Conservation (phyloP, 2,329 filamentous ascomycete species). For the Colletotrichum orbiculare region DNA sequence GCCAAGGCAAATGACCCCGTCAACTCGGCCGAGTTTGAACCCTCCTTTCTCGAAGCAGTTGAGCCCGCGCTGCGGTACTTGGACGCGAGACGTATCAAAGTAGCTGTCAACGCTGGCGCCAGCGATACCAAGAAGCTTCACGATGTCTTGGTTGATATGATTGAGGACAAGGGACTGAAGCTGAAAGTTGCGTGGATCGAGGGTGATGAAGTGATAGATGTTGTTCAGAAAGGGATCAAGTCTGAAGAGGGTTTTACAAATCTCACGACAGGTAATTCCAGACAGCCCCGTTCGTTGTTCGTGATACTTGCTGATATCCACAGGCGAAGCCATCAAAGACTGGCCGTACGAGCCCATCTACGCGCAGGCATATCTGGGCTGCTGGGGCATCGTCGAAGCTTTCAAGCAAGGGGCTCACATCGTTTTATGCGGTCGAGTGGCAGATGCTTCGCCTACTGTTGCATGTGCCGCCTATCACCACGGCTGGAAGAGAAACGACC, state of each 20-base stretch:
- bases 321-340: slow-evolving; percentile 23
- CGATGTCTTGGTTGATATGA: slow-evolving; percentile 44
- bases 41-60: slow-evolving; percentile 56
- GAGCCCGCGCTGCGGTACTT: slow-evolving; percentile 51
- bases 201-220: slow-evolving; percentile 51
- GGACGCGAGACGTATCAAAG: slow-evolving; percentile 46
- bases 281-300: not conserved
- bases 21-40: slow-evolving; percentile 39
- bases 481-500: slow-evolving; percentile 55
- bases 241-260: slow-evolving; percentile 24
- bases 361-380: slow-evolving; percentile 63
- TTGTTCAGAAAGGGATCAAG: slow-evolving; percentile 30
- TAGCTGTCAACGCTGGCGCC: slow-evolving; percentile 54
- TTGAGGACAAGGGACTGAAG: slow-evolving; percentile 43
- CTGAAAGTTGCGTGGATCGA: slow-evolving; percentile 51
- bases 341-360: slow-evolving; percentile 40
- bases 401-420: slow-evolving; percentile 55
- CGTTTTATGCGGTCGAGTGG: slow-evolving; percentile 55
- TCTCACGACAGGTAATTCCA: slow-evolving; percentile 21
- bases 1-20: slow-evolving; percentile 42
- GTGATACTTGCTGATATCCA: not conserved
- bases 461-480: slow-evolving; percentile 64
- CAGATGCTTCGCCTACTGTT: slow-evolving; percentile 60
- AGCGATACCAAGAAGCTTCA: slow-evolving; percentile 49
- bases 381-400: slow-evolving; percentile 53